Conservation (phyloP, 2,329 filamentous ascomycete genomes). For the Talaromyces rugulosus region DNA sequence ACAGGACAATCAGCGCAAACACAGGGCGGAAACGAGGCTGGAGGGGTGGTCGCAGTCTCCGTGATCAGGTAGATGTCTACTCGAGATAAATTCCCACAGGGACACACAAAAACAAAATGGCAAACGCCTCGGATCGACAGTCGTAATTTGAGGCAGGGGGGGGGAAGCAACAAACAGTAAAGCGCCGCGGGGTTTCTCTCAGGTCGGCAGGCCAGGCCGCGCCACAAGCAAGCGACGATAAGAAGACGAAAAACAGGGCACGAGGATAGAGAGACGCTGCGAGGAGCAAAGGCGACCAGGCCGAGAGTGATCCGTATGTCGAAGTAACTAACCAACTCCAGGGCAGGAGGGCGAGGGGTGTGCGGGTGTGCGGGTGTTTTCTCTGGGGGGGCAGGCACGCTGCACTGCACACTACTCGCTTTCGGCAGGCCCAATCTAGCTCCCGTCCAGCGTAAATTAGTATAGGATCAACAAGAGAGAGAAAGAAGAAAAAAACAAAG, state of each 20-base stretch:
- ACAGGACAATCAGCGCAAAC: neutral
- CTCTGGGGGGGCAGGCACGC: neutral
- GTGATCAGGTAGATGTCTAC: neutral
- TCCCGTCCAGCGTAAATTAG: neutral
- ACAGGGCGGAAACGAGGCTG: neutral
- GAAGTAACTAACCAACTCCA: neutral
- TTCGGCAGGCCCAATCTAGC: slow-evolving; percentile 1
- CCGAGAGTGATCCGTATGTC: neutral
- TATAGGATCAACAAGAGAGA: neutral
- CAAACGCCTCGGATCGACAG: neutral
- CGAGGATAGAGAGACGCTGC: neutral
- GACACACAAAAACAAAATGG: neutral
- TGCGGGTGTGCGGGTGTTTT: neutral
- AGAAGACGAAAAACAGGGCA: neutral
- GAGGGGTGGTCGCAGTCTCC: neutral
- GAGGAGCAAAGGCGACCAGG: neutral
- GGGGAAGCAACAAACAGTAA: slow-evolving; percentile 5
- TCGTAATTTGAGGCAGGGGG: neutral
- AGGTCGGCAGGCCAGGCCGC: neutral
- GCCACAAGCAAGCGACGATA: neutral
- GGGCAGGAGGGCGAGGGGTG: neutral
- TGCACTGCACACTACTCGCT: neutral
- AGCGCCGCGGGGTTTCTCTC: neutral
- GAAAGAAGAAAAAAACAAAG: neutral
- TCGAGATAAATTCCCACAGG: neutral